Percentiles rank a stretch among this genome's conserved stretches.
phyloP scores from a whole-genome alignment of 441 rosid genomes.

The Geranium incanum region DNA sequence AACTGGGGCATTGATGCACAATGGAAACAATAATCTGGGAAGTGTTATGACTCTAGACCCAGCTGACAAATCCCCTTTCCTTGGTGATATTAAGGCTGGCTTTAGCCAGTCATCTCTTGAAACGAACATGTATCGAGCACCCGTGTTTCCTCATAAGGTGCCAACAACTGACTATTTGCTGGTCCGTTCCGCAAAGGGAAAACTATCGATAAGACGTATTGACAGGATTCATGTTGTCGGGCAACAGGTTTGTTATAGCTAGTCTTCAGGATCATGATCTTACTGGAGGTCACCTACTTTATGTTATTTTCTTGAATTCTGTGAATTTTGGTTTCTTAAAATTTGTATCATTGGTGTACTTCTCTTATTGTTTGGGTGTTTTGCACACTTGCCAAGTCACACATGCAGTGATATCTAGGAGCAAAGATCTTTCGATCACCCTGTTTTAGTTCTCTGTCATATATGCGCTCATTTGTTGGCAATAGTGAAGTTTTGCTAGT shows the following conservation, averaged over 20 bases:
- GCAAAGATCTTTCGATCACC: not conserved
- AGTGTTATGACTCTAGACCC: conserved; percentile 68
- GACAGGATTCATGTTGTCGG: conserved; percentile 88
- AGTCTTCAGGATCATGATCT: not conserved
- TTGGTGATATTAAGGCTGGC: conserved; percentile 85
- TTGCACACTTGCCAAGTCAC: not conserved
- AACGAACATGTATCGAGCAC: conserved; percentile 96
- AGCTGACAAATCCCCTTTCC: conserved; percentile 91
- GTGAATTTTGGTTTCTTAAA: not conserved
- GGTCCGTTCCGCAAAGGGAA: conserved; percentile 94
- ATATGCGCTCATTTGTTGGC: not conserved
- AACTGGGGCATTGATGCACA: conserved; percentile 45
- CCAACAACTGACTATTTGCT: conserved; percentile 78
- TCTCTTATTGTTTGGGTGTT: not conserved
- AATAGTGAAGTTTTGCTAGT: not conserved
- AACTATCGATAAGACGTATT: conserved; percentile 87
- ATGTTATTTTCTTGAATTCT: not conserved
- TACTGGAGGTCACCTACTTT: not conserved
- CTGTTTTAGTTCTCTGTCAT: conserved; percentile 5
- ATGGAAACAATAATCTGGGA: conserved; percentile 57
- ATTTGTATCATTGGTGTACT: not conserved
- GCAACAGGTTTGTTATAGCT: conserved; percentile 66
- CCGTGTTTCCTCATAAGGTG: conserved; percentile 78
- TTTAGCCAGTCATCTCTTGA: conserved; percentile 75
- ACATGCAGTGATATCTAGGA: not conserved